Percentiles rank a stretch among this genome's conserved stretches.
These are phyloP conservation scores for Penicillium mononematosum DNA, from an alignment of 495 filamentous ascomycete species.

Conservation along the genomic window DNA sequence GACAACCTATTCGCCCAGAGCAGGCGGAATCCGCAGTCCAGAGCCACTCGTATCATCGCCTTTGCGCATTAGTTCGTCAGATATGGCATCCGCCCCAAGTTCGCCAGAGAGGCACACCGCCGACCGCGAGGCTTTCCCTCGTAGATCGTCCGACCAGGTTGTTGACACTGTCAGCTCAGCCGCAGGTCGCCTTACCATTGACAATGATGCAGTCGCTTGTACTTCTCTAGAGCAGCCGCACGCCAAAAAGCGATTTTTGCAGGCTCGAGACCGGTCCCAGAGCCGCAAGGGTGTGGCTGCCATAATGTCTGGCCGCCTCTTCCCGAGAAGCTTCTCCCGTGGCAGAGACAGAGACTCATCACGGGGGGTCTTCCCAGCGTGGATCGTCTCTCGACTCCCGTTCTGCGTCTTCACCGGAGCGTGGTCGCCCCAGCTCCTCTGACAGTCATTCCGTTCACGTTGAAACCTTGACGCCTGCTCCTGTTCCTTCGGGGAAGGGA, in stretches of 20 bases:
- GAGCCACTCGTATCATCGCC: conserved; percentile 30
- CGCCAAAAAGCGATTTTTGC: conserved; percentile 18
- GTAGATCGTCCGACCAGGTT: conserved; percentile 25
- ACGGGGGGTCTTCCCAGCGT: conserved; percentile 47
- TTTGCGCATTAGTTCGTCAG: conserved; percentile 24
- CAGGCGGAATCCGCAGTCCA: conserved; percentile 18
- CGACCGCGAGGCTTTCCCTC: conserved; percentile 14
- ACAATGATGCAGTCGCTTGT: conserved; percentile 18
- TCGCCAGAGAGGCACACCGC: conserved; percentile 24
- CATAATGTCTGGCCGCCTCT: conserved; percentile 40
- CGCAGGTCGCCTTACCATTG: conserved; percentile 2
- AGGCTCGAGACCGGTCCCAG: conserved; percentile 23
- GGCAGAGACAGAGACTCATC: conserved; percentile 44
- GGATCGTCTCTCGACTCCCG: conserved; percentile 57
- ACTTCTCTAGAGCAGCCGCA: conserved; percentile 10
- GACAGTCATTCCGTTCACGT: conserved; percentile 42
- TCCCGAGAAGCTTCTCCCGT: conserved; percentile 38
- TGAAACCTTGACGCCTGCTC: conserved; percentile 31
- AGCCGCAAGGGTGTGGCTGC: conserved; percentile 36
- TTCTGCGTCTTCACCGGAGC: conserved; percentile 51
- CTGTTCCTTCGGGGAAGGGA: conserved; percentile 47
- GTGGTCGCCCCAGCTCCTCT: conserved; percentile 60
- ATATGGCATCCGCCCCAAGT: conserved; percentile 26
- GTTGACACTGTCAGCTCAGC: conserved; percentile 9
- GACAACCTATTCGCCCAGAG: conserved; percentile 22